These are phyloP conservation scores for Apiotrichum porosum DNA, from an alignment of 1,284 basidiomycete genomes.

Conservation along the genomic window DNA sequence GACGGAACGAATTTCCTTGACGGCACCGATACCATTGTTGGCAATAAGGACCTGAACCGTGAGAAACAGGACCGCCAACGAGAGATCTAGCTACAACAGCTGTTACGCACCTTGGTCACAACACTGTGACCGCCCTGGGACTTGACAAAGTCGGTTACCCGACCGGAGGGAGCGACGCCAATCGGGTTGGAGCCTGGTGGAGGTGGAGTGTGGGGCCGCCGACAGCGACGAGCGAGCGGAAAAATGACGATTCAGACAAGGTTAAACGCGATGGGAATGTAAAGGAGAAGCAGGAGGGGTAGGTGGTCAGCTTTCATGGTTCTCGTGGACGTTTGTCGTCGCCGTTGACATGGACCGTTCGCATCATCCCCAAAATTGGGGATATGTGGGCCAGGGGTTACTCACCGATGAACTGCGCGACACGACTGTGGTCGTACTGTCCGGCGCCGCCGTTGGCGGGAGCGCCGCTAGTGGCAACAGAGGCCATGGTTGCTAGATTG, in stretches of 20 bases:
- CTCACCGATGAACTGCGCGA: constrained; percentile 74
- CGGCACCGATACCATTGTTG: constrained; percentile 98
- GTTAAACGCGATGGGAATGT: constrained; percentile 1
- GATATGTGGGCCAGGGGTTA: constrained; percentile 8
- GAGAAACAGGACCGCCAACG: too few species aligned
- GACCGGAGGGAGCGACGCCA: constrained; percentile 71
- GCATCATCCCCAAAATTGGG: too few species aligned
- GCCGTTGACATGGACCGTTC: too few species aligned
- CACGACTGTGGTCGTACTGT: constrained; percentile 56
- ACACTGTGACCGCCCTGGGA: constrained; percentile 92
- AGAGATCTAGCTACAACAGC: not conserved
- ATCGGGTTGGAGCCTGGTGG: constrained; percentile 81
- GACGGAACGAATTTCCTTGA: constrained; percentile 98
- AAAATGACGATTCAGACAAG: constrained; percentile 3
- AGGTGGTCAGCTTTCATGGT: too few species aligned
- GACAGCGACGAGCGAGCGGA: too few species aligned
- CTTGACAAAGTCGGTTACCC: constrained; percentile 88
- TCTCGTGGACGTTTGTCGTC: too few species aligned
- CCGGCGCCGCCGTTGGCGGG: constrained; percentile 15
- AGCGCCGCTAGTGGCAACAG: constrained; percentile 22
- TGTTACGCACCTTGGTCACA: constrained; percentile 79
- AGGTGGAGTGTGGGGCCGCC: not conserved
- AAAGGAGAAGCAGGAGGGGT: too few species aligned
- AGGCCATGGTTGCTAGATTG: constrained; percentile 28
- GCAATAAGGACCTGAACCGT: constrained; percentile 95